phyloP scores from a whole-genome alignment of 805 yeast species.

The Tetrapisispora phaffii region DNA sequence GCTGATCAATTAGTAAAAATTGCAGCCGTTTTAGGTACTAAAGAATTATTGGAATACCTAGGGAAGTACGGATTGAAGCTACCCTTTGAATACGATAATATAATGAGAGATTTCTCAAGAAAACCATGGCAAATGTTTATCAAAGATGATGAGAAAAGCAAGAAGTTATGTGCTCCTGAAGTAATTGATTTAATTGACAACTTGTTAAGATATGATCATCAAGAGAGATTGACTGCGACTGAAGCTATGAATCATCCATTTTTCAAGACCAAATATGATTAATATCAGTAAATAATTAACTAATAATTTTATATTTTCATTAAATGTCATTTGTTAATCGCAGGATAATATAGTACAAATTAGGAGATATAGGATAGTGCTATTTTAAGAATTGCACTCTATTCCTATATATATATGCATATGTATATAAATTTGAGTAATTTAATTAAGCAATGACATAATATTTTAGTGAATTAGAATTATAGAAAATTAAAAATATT shows the following conservation, averaged over 20 bases:
- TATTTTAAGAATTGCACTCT: no score
- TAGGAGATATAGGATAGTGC: no score
- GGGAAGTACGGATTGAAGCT: constrained; percentile 59
- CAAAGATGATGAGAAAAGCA: constrained; percentile 34
- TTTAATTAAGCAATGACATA: no score
- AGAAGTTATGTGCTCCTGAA: constrained; percentile 48
- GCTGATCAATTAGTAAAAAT: constrained; percentile 88
- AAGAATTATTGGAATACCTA: constrained; percentile 56
- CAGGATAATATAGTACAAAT: no score
- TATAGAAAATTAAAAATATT: no score
- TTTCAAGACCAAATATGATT: constrained; percentile 8
- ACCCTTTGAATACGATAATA: constrained; percentile 69
- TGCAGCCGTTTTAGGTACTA: constrained; percentile 79
- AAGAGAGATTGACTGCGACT: constrained; percentile 75
- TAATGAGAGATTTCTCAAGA: constrained; percentile 53
- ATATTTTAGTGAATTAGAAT: no score
- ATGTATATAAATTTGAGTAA: no score
- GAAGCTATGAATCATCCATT: constrained; percentile 67
- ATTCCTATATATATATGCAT: no score
- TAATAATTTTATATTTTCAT: background rate
- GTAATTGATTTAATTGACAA: constrained; percentile 75
- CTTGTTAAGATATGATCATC: constrained; percentile 77
- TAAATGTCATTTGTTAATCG: background rate
- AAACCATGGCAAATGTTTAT: constrained; percentile 60
- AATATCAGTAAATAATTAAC: background rate